Base-by-base conservation (phyloP, 2,329 filamentous ascomycete species). In the Colletotrichum sidae region DNA sequence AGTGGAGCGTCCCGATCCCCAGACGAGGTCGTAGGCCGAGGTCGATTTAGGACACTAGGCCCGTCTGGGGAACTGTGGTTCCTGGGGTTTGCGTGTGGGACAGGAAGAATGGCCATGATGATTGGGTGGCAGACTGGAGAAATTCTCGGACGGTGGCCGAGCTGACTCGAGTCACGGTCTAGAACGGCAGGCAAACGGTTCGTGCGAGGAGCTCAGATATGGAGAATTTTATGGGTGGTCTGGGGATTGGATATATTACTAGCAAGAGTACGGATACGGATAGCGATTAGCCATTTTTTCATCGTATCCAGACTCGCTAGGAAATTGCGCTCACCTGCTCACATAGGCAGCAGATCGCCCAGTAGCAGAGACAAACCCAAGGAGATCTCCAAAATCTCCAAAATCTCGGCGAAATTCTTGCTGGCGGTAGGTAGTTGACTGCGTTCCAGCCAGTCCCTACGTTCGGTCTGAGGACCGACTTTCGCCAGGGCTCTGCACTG, bases 1-100 rank as follows among this genome's bases (percentile, higher is more conserved):
- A 33, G 62, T 46, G 46, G 57, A 65, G 62, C 15, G 38, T 42
- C 52, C 17, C 51, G 35, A 65, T 57, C 63, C 62, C 63, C 63
- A 66, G 63, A 66, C 53, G 63, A 53, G 63, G 63, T 37, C 33
- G 52, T 62, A 53, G 39, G 58, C 63, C 63, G 63, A 66, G 63
- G 63, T 59, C 46, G 33, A 17, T 35, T 42, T 7, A 15, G n/a
- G 41, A 12, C 58, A 53, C 63, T 66, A 66, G 58, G 47, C 58
- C 53, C 41, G 42, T 57, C 63, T 63, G 58, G 63, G 63, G 53
- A 63, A 57, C 49, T 54, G n/a, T 56, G 63, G 58, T 45, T 53
- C 47, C 52, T 52, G 52, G 62, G 58, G 33, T 53, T 54, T 33
- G 37, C 52, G 33, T 25, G 42, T 7, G 41, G 35, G 39, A 46